A percentile compares a stretch with the other conserved stretches of the same genome.
Conservation (phyloP, 148 eudicot genomes). For the Tetragonia tetragonoides region DNA sequence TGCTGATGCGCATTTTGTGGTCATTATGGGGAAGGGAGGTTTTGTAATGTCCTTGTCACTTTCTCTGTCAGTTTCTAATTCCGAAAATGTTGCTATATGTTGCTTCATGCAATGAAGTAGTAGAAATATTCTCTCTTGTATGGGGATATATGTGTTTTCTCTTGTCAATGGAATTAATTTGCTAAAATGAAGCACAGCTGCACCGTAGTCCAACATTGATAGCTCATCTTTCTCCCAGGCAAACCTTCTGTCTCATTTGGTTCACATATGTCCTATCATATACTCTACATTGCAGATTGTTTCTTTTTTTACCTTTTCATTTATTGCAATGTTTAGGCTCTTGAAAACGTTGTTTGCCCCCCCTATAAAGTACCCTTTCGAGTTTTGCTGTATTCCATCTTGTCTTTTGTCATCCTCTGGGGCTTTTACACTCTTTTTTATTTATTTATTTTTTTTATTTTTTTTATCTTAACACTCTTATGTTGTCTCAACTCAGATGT, state of each 20-base stretch:
- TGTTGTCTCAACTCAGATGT: no score
- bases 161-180: conserved; percentile 4
- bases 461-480: no score
- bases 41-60: not conserved
- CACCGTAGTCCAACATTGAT: not conserved
- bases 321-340: not conserved
- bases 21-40: not conserved
- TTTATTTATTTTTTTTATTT: no score
- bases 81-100: not conserved
- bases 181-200: not conserved
- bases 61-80: not conserved
- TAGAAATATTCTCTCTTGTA: conserved; percentile 12
- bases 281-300: no score
- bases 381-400: not conserved
- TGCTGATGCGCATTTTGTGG: not conserved
- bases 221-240: not conserved
- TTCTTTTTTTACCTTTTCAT: no score
- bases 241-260: not conserved
- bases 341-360: not conserved
- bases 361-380: no score
- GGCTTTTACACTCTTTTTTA: no score
- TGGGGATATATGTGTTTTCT: conserved; percentile 5
- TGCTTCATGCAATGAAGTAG: conserved; percentile 13
- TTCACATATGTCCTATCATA: not conserved
- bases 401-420: not conserved